Percentiles rank a stretch among this genome's conserved stretches.
These are phyloP conservation scores for Colletotrichum spaethianum DNA, from an alignment of 2,329 filamentous ascomycete genomes.

Conservation along the genomic window DNA sequence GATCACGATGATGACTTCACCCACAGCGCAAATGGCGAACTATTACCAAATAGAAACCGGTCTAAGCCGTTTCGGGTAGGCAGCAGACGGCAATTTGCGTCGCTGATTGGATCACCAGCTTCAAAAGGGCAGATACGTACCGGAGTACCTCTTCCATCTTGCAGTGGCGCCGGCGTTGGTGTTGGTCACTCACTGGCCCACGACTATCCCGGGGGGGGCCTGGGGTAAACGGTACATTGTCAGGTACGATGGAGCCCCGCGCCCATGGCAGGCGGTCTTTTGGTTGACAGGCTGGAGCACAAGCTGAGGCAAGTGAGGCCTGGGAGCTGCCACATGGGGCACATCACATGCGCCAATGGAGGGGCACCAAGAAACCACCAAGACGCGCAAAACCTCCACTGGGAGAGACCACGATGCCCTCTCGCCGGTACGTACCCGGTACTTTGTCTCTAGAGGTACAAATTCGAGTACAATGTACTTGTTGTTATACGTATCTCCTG, in stretches of 20 bases:
- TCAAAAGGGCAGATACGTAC: background rate
- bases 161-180: background rate
- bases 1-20: slow-evolving; percentile 44
- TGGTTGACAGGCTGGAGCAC: background rate
- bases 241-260: background rate
- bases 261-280: slow-evolving; percentile 1
- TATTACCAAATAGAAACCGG: slow-evolving; percentile 40
- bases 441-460: background rate
- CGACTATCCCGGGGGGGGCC: background rate
- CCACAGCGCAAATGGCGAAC: slow-evolving; percentile 30
- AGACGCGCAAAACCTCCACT: slow-evolving; percentile 30
- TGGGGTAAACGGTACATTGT: background rate
- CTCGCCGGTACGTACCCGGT: slow-evolving; percentile 10
- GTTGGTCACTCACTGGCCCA: background rate
- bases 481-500: slow-evolving; percentile 1
- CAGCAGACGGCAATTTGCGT: background rate
- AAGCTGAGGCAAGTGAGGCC: slow-evolving; percentile 39
- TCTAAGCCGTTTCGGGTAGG: slow-evolving; percentile 35
- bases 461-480: background rate
- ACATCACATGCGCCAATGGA: slow-evolving; percentile 42
- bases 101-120: slow-evolving; percentile 30
- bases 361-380: slow-evolving; percentile 40
- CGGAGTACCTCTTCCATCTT: background rate
- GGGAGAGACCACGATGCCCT: slow-evolving; percentile 17
- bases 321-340: slow-evolving; percentile 40